A percentile compares a stretch with the other conserved stretches of the same genome.
phyloP scores from a whole-genome alignment of 352 stramenopile genomes.

The Phytopythium vexans region DNA sequence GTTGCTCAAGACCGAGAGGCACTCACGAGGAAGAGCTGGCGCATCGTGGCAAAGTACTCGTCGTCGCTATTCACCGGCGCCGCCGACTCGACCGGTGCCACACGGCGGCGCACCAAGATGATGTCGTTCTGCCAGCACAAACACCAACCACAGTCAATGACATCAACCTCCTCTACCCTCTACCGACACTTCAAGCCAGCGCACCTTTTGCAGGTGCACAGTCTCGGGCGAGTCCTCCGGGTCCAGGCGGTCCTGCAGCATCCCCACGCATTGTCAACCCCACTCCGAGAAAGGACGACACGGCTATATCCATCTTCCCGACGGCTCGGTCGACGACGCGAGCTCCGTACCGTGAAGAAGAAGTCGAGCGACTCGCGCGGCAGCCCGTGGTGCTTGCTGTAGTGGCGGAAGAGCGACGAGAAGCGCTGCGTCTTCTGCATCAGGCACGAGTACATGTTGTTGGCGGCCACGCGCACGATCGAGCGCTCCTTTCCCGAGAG shows the following conservation, averaged over 20 bases:
- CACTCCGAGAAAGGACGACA: not conserved
- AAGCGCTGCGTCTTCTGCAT: constrained; percentile 99
- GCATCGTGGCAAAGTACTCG: constrained; percentile 75
- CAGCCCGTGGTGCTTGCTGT: constrained; percentile 98
- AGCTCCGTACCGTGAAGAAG: constrained; percentile 89
- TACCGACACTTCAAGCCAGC: not conserved
- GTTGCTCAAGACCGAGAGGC: not conserved
- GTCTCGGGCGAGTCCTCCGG: constrained; percentile 83
- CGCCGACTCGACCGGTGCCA: constrained; percentile 28
- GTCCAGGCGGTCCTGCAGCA: constrained; percentile 60
- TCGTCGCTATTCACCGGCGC: constrained; percentile 61
- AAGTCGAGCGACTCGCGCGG: constrained; percentile 97
- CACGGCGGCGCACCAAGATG: constrained; percentile 71
- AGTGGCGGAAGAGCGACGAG: constrained; percentile 97
- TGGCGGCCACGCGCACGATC: constrained; percentile 78
- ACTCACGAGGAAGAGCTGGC: constrained; percentile 59
- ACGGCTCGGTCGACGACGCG: too few species aligned
- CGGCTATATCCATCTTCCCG: not conserved
- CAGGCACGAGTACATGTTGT: constrained; percentile 93
- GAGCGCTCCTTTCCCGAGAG: constrained; percentile 75
- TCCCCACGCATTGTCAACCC: not conserved
- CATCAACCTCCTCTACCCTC: not conserved
- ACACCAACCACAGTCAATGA: constrained; percentile 6
- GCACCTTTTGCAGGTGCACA: constrained; percentile 81
- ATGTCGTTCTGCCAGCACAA: constrained; percentile 67